These are phyloP conservation scores for Ambrosiella xylebori DNA, from an alignment of 2,329 filamentous ascomycete genomes.

Conservation along the genomic window DNA sequence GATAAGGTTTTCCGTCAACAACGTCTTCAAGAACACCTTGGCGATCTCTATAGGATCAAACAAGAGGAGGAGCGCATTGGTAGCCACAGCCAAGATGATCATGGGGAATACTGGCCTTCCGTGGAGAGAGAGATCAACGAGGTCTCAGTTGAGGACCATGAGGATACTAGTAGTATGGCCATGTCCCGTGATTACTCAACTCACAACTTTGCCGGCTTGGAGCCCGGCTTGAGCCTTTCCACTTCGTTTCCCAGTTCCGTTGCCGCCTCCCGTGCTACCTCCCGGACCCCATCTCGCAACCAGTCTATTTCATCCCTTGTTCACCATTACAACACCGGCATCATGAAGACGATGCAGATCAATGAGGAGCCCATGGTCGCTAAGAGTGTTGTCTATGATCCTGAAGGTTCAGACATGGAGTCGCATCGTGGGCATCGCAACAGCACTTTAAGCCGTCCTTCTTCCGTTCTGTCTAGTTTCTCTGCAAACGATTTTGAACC, in stretches of 20 bases:
- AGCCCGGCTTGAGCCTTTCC: conserved; percentile 15
- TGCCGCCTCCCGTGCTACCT: conserved; percentile 25
- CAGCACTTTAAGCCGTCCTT: conserved; percentile 64
- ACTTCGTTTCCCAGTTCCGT: conserved; percentile 24
- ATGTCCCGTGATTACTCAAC: conserved; percentile 26
- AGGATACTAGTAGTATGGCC: conserved; percentile 29
- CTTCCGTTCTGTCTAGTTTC: conserved; percentile 50
- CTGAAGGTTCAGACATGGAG: conserved; percentile 29
- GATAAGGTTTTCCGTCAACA: conserved; percentile 45
- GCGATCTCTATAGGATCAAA: conserved; percentile 38
- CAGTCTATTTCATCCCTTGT: conserved; percentile 28
- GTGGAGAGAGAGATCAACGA: not conserved
- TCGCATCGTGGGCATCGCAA: conserved; percentile 33
- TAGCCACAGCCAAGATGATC: conserved; percentile 33
- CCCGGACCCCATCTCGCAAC: conserved; percentile 30
- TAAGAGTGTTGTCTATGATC: conserved; percentile 11
- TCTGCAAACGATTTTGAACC: conserved; percentile 44
- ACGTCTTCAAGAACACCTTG: conserved; percentile 40
- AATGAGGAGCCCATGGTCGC: conserved; percentile 1
- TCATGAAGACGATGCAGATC: conserved; percentile 1
- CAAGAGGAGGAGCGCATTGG: conserved; percentile 31
- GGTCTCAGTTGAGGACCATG: not conserved
- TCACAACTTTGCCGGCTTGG: conserved; percentile 24
- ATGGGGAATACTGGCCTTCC: conserved; percentile 49
- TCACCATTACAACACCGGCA: conserved; percentile 1